Conservation (phyloP, 495 filamentous ascomycete genomes). For the Staphylotrichum longicolle region DNA sequence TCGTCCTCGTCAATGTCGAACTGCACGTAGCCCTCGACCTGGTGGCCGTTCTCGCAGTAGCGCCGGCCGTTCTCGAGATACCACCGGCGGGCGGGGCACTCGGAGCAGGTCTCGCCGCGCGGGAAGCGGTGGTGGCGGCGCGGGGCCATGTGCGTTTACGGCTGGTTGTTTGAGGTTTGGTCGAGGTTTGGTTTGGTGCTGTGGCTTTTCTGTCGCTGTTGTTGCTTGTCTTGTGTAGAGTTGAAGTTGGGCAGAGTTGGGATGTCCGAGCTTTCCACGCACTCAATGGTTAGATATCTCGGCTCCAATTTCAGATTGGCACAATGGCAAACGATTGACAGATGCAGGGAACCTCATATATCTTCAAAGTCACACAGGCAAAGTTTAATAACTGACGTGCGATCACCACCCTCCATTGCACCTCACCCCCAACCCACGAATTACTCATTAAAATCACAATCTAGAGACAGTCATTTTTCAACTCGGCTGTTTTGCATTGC, state of each 20-base stretch:
- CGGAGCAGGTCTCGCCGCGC: conserved; percentile 44
- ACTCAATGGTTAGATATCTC: too few relatives aligned
- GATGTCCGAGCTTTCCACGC: neutral
- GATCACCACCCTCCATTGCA: too few relatives aligned
- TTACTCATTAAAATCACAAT: too few relatives aligned
- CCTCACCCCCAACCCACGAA: too few relatives aligned
- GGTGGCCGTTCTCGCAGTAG: conserved; percentile 56
- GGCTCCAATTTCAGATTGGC: too few relatives aligned
- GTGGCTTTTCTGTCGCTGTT: neutral
- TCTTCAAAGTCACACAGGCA: too few relatives aligned
- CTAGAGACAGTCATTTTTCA: too few relatives aligned
- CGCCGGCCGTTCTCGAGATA: conserved; percentile 49
- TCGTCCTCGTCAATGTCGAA: conserved; percentile 71
- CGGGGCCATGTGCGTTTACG: conserved; percentile 7
- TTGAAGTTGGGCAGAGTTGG: neutral
- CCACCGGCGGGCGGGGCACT: conserved; percentile 49
- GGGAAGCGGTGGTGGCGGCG: conserved; percentile 34
- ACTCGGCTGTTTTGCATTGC: too few relatives aligned
- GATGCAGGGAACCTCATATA: too few relatives aligned
- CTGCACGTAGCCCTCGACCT: conserved; percentile 52
- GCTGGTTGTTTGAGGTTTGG: neutral
- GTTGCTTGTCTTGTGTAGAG: neutral
- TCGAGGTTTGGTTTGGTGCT: neutral
- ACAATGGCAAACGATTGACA: too few relatives aligned
- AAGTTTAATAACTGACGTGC: too few relatives aligned